Evolutionary conservation across 2,329 filamentous ascomycete genomes (phyloP), one percentile per base, ranked within the genome.

Genomic region (Cladosporium sp.): DNA sequence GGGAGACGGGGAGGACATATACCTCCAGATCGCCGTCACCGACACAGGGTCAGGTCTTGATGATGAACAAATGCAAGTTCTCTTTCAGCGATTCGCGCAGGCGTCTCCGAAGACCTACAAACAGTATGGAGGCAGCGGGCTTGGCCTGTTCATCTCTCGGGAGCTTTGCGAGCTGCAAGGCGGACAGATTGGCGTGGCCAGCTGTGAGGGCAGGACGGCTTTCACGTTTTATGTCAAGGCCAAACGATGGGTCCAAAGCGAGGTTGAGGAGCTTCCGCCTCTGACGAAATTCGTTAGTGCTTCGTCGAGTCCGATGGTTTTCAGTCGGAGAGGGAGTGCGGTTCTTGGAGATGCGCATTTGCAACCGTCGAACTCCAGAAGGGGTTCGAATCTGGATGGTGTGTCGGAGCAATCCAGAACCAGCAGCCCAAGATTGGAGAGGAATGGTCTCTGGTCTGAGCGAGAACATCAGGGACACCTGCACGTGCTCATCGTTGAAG

Each of bases 31-130:
- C 2, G 66, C 69, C 2, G 65, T 73, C 15, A 58, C 57, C 6
- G 70, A 73, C 50, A 72, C 68, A 1, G 71, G 72, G 5, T 63
- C 68, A 9, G 71, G 72, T 0, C 60, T 74, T n/a, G 64, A 62
- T 1, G 55, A 64, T 2, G 63, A 68, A 3, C 69, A 73, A 38
- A 68, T 65, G 12, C 53, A 61, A 1, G 58, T 77, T 24, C 73
- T 89, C 0, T 89, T 89, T 63, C 77, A 85, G 54, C 77, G 83
- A 19, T 89, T 89, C 62, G 79, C 81, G 7, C 85, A 89, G 66
- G 83, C 83, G 0, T 84, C 77, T 9, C 79, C 83, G 3, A 79
- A 78, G 51, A 87, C 84, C 0, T 83, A 86, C 54, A 78, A 84
- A 19, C 78, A 84, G 52, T 87, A 88, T 56, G 85, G 85, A 13